A percentile compares a stretch with the other conserved stretches of the same genome.
Evolutionary conservation across 179 eudicot species (phyloP).

Genomic region (Carnegiea gigantea): DNA sequence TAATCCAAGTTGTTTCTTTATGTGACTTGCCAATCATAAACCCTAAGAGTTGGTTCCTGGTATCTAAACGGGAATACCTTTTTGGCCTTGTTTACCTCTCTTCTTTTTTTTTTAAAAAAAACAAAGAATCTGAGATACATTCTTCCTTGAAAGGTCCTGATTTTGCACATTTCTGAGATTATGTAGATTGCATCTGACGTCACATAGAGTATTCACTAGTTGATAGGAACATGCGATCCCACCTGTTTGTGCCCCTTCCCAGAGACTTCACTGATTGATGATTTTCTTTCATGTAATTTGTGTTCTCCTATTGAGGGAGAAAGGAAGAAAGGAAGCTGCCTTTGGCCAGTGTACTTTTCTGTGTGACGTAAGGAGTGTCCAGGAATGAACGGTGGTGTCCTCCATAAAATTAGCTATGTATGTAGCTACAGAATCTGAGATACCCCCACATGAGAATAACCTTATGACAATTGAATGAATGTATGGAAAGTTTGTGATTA

Average conservation of each 20-base stretch:
- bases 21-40: background rate
- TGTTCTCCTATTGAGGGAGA: constrained; percentile 12
- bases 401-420: background rate
- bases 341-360: constrained; percentile 14
- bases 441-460: background rate
- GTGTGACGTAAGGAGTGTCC: background rate
- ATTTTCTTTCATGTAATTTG: constrained; percentile 6
- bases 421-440: background rate
- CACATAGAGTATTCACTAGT: constrained; percentile 6
- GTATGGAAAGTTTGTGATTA: background rate
- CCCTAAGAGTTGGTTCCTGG: constrained; percentile 1
- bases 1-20: background rate
- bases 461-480: background rate
- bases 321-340: constrained; percentile 16
- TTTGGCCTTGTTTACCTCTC: background rate
- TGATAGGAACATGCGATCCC: constrained; percentile 25
- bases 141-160: constrained; percentile 1
- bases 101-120: background rate
- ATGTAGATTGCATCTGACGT: constrained; percentile 13
- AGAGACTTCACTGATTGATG: constrained; percentile 13
- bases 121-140: constrained; percentile 11
- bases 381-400: background rate
- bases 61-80: background rate
- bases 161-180: constrained; percentile 9
- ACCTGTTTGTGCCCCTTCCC: constrained; percentile 23